Evolutionary conservation across 208 protist genomes (phyloP).

Genomic region (Trypanosoma vivax): DNA sequence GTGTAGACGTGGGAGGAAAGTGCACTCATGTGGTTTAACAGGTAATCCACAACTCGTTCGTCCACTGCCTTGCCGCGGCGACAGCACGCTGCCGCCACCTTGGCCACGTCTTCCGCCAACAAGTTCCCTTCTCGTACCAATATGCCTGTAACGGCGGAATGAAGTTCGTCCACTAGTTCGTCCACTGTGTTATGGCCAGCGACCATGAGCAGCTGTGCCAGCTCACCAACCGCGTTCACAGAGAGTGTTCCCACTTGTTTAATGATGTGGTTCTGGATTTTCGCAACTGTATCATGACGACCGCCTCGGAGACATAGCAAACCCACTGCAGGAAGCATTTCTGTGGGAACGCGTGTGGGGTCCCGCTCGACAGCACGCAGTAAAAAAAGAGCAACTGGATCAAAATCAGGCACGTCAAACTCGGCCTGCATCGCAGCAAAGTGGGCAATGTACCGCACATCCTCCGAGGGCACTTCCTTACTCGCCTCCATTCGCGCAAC

Average conservation of each 20-base stretch:
- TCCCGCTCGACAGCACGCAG: constrained; percentile 18
- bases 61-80: neutral
- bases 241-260: constrained; percentile 6
- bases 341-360: constrained; percentile 1
- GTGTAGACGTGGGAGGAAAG: constrained; percentile 11
- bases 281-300: neutral
- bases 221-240: constrained; percentile 1
- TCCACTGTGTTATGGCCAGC: neutral
- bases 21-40: constrained; percentile 16
- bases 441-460: constrained; percentile 1
- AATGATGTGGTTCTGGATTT: neutral
- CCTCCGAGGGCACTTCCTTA: neutral
- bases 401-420: constrained; percentile 42
- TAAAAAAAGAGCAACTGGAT: constrained; percentile 13
- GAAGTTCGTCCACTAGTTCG: constrained; percentile 4
- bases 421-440: constrained; percentile 25
- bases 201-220: constrained; percentile 1
- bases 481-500: neutral
- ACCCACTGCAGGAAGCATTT: constrained; percentile 10
- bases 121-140: neutral
- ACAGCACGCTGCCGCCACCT: constrained; percentile 13
- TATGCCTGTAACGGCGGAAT: neutral
- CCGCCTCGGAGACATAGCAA: constrained; percentile 4
- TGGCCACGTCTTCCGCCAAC: constrained; percentile 16
- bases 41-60: constrained; percentile 6